Evolutionary conservation across 1,139 yeast species (phyloP), one percentile per base, ranked within the genome.

Genomic region (Kodamaea fungicola): DNA sequence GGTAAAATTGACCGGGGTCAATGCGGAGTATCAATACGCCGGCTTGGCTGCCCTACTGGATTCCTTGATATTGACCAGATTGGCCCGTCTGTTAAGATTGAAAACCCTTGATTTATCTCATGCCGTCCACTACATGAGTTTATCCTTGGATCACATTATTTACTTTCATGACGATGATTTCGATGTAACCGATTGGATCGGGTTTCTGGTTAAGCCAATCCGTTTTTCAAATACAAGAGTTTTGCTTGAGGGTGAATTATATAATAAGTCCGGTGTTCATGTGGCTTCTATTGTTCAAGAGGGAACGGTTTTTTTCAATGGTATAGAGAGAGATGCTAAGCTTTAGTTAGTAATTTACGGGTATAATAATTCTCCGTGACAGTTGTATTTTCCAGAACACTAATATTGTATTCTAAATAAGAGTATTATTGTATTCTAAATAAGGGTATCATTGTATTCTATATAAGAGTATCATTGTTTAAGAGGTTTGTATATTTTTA

Each of bases 261-360:
- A 65, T 54, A 63, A 71, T 36, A 50, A 50, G 23, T 66, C 71
- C 26, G 81, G 83, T 1, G 65, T 64, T 10, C 75, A 82, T 41
- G 72, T 80, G 3, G 87, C 88, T 2, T 73, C 83, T 0, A 67
- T 82, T 4, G 55, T 80, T 7, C 94, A 84, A 57, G 90, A 84
- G 56, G 90, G 86, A 0, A 62, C 79, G 42, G 73, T 64, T 7
- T 47, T 47, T 34, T 52, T 63, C 35, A 52, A 51, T 28, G 52
- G 54, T 2, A 33, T 51, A 21, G 52, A 51, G 31, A 35, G 42
- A 16, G 38, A 33, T 3, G 55, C 54, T 4, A 54, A 48, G 39
- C 34, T 51, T 12, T 37, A 24, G 28, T 4, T 13, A n/a, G 19
- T 16, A 16, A 16, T 16, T 4, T 16, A 16, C 19, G 19, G 19